These are phyloP conservation scores for Chaetothyriales sp. DNA, from an alignment of 2,329 filamentous ascomycete species.

Conservation along the genomic window DNA sequence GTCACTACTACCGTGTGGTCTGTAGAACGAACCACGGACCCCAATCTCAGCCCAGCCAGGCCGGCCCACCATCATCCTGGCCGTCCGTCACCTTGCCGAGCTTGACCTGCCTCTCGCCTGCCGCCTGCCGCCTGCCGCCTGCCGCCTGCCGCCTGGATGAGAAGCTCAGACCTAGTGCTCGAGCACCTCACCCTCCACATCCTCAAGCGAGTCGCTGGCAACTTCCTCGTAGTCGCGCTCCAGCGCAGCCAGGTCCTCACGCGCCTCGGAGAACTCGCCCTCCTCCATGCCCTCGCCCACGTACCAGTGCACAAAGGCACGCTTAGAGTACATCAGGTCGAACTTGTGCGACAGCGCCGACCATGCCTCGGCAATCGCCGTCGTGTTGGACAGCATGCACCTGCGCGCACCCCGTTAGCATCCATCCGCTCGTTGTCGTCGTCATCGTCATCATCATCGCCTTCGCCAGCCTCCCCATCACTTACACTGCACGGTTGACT, in stretches of 20 bases:
- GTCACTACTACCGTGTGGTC: background rate
- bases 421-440: no score
- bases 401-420: conserved; percentile 33
- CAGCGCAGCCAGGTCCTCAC: conserved; percentile 93
- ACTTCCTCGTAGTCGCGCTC: conserved; percentile 99
- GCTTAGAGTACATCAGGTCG: conserved; percentile 99
- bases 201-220: conserved; percentile 81
- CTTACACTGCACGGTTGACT: conserved; percentile 95
- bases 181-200: conserved; percentile 69
- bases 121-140: no score
- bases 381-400: conserved; percentile 92
- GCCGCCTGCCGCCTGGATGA: background rate
- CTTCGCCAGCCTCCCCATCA: conserved; percentile 21
- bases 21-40: no score
- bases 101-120: background rate
- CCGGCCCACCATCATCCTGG: background rate
- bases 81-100: no score
- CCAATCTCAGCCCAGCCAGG: background rate
- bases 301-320: conserved; percentile 99
- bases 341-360: conserved; percentile 93
- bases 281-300: conserved; percentile 99
- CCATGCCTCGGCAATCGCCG: conserved; percentile 96
- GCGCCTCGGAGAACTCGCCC: conserved; percentile 97
- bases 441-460: no score
- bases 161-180: conserved; percentile 60